Base-by-base conservation (phyloP, 2,329 filamentous ascomycete species). In the Fusarium decemcellulare region DNA sequence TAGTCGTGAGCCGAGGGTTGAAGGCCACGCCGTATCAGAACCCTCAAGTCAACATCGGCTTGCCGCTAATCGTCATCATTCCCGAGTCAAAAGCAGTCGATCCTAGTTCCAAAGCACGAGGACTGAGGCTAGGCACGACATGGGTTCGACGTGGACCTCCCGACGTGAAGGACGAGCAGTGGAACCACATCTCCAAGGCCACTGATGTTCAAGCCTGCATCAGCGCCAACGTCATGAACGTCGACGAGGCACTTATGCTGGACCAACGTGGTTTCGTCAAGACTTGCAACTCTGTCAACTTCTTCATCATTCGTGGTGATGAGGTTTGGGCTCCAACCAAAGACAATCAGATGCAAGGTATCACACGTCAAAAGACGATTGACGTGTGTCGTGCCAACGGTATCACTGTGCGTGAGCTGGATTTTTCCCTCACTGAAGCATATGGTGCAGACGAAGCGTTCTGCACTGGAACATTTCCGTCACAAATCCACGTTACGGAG, bases 131-230 rank as follows among this genome's bases (percentile, higher is more conserved):
- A 23, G 46, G 29, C 23, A 48, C 46, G 1, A 48, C 46, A 34
- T 48, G 46, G 46, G 73, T 77, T 29, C 75, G 75, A 3, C 73
- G 75, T 4, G 75, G 75, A 2, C 73, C 75, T 8, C 75, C 75
- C 2, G 75, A 77, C 46, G 75, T 77, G 52, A 77, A 77, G 50
- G 75, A 77, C 50, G 75, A 77, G 65, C 72, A 74, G 59, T 77
- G 75, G 75, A 77, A 77, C 40, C 75, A 77, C 65, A 75, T 77
- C 39, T 76, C 73, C 44, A 77, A 77, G 37, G 75, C 74, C n/a
- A 77, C 75, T 0, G 75, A 77, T 37, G 74, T 77, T 9, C 74
- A 77, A 44, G 75, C 75, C 2, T 77, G 75, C 52, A 74, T 76
- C 52, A 71, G 67, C 43, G 75, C 75, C 44, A 76, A 75, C 44